Base-by-base conservation (phyloP, 2,329 filamentous ascomycete genomes). In the Tolypocladium pustulatum region DNA sequence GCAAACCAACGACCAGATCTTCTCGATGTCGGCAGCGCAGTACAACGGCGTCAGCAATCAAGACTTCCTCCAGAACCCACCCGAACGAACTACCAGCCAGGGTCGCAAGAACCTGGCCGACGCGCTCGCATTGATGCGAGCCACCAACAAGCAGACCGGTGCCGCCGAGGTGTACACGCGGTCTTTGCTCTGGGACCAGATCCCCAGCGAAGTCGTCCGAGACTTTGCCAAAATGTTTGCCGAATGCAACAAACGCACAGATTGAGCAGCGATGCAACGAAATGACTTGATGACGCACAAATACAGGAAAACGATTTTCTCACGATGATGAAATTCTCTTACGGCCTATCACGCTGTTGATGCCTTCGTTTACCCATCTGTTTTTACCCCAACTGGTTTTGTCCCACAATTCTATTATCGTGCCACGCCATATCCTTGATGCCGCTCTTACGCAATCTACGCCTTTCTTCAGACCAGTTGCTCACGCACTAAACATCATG, bases 211-310 rank as follows among this genome's bases (percentile, higher is more conserved):
- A 64, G 91, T 97, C 55, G 91, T 99, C 57, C 85, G 87, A 66
- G 91, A 93, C 71, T 97, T 97, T 78, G 90, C 89, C 67, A 89
- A 90, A 74, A 91, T 96, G 83, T 89, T 96, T 66, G 85, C 88
- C 63, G 89, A 94, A 69, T 87, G 82, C 74, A 87, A 81, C 73
- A 77, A 77, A 74, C 64, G 71, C 73, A 59, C 72, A 75, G 67
- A 70, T 71, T 63, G 73, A 74, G 65, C 73, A 75, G 66, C 72
- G 73, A 71, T 72, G 73, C 72, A 72, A 74, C 68, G 73, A 77
- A 65, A 65, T 73, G 61, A 73, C 70, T 66, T 73, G 70, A 71
- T 76, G 69, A 71, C 62, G 70, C 67, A 74, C 63, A 68, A 71
- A 66, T 61, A 66, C 61, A 66, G 68, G 66, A 67, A 67, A 61